These are phyloP conservation scores for Stenogyne calaminthoides DNA, from an alignment of 305 asterid genomes.

Conservation along the genomic window DNA sequence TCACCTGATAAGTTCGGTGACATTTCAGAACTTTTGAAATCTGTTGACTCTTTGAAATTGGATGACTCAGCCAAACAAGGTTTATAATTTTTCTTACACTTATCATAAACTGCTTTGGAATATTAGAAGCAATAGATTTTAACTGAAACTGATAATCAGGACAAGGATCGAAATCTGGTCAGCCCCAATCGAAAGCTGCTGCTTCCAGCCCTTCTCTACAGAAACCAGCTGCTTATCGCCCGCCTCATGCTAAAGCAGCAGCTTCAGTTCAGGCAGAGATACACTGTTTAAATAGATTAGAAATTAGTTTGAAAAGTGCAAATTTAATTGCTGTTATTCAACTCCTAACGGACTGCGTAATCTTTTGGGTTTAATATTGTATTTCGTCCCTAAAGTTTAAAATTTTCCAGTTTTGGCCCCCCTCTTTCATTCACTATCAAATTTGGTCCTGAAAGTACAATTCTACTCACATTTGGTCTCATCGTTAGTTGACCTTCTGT, in stretches of 20 bases:
- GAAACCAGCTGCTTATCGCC: constrained; percentile 95
- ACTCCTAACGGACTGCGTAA: not conserved
- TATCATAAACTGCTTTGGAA: constrained; percentile 18
- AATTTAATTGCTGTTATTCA: not conserved
- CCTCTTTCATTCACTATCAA: too few relatives aligned
- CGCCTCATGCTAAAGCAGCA: constrained; percentile 95
- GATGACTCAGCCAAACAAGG: constrained; percentile 69
- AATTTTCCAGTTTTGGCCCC: too few relatives aligned
- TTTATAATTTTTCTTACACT: constrained; percentile 28
- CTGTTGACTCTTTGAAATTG: constrained; percentile 66
- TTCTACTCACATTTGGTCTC: too few relatives aligned
- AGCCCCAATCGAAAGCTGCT: constrained; percentile 50
- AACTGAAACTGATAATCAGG: constrained; percentile 47
- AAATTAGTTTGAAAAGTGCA: not conserved
- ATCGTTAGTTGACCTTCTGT: too few relatives aligned
- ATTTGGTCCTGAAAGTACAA: too few relatives aligned
- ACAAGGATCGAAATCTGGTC: constrained; percentile 64
- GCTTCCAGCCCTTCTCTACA: constrained; percentile 58
- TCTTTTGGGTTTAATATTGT: not conserved
- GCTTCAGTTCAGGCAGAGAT: constrained; percentile 96
- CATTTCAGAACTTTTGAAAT: constrained; percentile 58
- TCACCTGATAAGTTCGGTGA: constrained; percentile 77
- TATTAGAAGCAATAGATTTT: constrained; percentile 7
- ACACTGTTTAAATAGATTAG: constrained; percentile 17
- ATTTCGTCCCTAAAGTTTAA: too few relatives aligned